Conservation (phyloP, 768 basidiomycete genomes). For the Termitomyces sp. region DNA sequence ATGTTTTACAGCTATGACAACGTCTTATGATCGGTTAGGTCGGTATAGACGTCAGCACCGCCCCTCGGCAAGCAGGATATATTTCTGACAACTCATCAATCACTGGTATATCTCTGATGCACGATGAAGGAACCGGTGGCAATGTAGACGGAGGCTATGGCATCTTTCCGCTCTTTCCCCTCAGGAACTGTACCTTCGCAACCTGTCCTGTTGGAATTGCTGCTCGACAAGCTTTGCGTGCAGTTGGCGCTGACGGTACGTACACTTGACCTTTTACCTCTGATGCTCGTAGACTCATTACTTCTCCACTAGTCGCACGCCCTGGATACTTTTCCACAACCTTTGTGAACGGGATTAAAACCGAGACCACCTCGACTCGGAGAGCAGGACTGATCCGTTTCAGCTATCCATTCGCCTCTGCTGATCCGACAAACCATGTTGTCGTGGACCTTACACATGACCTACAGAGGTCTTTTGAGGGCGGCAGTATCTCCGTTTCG, state of each 20-base stretch:
- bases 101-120: slow-evolving; percentile 49
- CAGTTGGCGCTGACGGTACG: slow-evolving; percentile 43
- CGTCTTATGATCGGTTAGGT: slow-evolving; percentile 29
- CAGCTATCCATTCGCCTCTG: slow-evolving; percentile 43
- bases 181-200: slow-evolving; percentile 38
- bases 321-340: slow-evolving; percentile 52
- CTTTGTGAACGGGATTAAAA: slow-evolving; percentile 44
- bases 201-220: slow-evolving; percentile 41
- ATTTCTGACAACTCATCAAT: slow-evolving; percentile 43
- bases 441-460: slow-evolving; percentile 47
- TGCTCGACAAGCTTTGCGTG: slow-evolving; percentile 40
- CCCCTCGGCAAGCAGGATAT: slow-evolving; percentile 51
- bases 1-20: neutral
- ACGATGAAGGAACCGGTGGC: slow-evolving; percentile 56
- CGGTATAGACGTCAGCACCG: slow-evolving; percentile 49
- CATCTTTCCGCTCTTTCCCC: slow-evolving; percentile 50
- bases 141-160: slow-evolving; percentile 50
- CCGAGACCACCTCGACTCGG: slow-evolving; percentile 60
- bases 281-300: neutral
- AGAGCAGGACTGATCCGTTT: slow-evolving; percentile 60
- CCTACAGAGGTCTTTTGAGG: slow-evolving; percentile 46
- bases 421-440: slow-evolving; percentile 39
- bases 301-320: slow-evolving; percentile 31
- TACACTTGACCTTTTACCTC: neutral
- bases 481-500: slow-evolving; percentile 36